A percentile compares a stretch with the other conserved stretches of the same genome.
Evolutionary conservation across 139 green algal species (phyloP).

Genomic region (Microglena sp.): DNA sequence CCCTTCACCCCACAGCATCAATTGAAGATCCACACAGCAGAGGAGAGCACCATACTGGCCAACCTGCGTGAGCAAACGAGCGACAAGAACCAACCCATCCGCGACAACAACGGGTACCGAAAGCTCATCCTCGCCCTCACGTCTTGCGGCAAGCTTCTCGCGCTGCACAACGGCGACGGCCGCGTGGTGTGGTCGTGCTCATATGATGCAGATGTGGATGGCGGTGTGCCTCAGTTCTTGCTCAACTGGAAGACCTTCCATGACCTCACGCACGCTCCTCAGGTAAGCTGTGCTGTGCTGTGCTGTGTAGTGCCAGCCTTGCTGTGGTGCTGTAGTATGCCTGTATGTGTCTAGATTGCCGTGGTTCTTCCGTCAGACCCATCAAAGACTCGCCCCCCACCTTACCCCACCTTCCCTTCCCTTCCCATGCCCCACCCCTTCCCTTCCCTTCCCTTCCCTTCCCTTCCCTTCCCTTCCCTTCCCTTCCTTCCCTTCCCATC

Average conservation of each 20-base stretch:
- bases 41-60: slow-evolving; percentile 32
- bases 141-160: slow-evolving; percentile 49
- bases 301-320: no score
- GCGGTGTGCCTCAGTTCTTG: slow-evolving; percentile 10
- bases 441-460: no score
- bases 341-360: no score
- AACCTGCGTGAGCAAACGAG: slow-evolving; percentile 14
- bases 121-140: slow-evolving; percentile 29
- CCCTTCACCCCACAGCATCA: background rate
- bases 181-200: slow-evolving; percentile 58
- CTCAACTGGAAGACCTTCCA: slow-evolving; percentile 49
- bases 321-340: no score
- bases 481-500: no score
- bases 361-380: no score
- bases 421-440: no score
- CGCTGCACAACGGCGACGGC: slow-evolving; percentile 85
- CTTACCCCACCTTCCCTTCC: no score
- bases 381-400: no score
- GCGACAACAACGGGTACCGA: slow-evolving; percentile 70
- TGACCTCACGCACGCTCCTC: slow-evolving; percentile 42
- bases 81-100: slow-evolving; percentile 30
- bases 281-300: slow-evolving; percentile 22
- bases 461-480: no score
- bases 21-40: slow-evolving; percentile 34
- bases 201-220: background rate